These are phyloP conservation scores for Rutstroemia sydowiana DNA, from an alignment of 2,329 filamentous ascomycete genomes.

Conservation along the genomic window DNA sequence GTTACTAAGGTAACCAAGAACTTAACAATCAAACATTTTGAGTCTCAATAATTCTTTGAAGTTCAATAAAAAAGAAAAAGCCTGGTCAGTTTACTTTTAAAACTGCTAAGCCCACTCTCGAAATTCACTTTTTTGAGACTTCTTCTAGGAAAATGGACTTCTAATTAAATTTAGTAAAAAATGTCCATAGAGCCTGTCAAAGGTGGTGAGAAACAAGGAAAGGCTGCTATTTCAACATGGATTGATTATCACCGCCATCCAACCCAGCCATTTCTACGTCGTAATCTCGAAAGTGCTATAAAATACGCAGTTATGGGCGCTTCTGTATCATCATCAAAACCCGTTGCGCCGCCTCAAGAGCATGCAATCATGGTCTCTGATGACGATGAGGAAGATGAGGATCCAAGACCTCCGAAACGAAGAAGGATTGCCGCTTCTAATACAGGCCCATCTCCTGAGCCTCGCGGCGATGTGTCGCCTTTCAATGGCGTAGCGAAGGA, in stretches of 20 bases:
- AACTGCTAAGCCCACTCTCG: too few relatives aligned
- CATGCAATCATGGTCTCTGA: slow-evolving; percentile 9
- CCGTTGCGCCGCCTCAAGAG: slow-evolving; percentile 4
- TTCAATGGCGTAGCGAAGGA: neutral
- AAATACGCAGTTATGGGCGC: slow-evolving; percentile 18
- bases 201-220: slow-evolving; percentile 15
- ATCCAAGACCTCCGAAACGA: slow-evolving; percentile 21
- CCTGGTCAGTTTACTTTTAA: too few relatives aligned
- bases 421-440: slow-evolving; percentile 12
- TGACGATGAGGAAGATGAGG: slow-evolving; percentile 24
- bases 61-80: too few relatives aligned
- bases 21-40: too few relatives aligned
- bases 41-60: too few relatives aligned
- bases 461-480: neutral
- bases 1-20: too few relatives aligned
- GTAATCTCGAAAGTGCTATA: slow-evolving; percentile 20
- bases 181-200: too few relatives aligned
- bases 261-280: slow-evolving; percentile 14
- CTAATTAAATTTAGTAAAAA: too few relatives aligned
- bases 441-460: neutral
- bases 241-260: slow-evolving; percentile 5
- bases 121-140: too few relatives aligned
- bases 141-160: too few relatives aligned
- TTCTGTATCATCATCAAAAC: slow-evolving; percentile 14
- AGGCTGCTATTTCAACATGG: slow-evolving; percentile 10